Evolutionary conservation across 345 rosid genomes (phyloP), one percentile per base, ranked within the genome.

Genomic region (Rubroshorea leprosula): DNA sequence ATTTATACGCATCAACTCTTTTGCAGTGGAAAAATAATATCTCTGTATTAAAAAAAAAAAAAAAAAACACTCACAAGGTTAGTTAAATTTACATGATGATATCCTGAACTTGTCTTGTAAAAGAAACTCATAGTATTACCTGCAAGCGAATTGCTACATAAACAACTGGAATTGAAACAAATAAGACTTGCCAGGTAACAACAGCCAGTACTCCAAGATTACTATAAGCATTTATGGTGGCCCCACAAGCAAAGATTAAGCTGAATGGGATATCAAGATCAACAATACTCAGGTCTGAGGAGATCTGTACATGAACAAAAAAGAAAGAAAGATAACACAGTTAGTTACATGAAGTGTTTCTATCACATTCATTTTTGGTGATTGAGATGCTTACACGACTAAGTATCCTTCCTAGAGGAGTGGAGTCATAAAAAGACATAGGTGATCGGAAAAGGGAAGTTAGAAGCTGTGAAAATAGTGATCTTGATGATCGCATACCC

Each of bases 171-270:
- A 92, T 68, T 47, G 84, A 76, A 21, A 86, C 83, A 26, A 92
- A 81, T 72, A 90, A 64, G 63, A 83, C 87, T 78, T 85, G 97
- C 97, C 97, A 90, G n/a, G 89, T 78, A 39, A 90, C 78, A 58
- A 82, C 76, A 54, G 87, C 83, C 26, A 90, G 76, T 48, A 85
- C 94, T 72, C 85, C 82, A 65, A 90, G 89, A 65, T 72, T 90
- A 55, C 69, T 45, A 54, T 72, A 75, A 18, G 83, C 63, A 79
- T 85, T 83, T 10, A 57, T 64, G n/a, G 94, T 77, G 21, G 94
- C 72, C 5, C 80, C 91, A 41, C 78, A 72, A 57, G 87, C 84
- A 63, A 80, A 80, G 59, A 81, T 65, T 18, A 87, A 61, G 66
- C 77, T 35, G 17, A 87, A 90, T 4, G 97, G 83, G 49, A 90